Conservation (phyloP, 768 basidiomycete genomes). For the Amanita inopinata region DNA sequence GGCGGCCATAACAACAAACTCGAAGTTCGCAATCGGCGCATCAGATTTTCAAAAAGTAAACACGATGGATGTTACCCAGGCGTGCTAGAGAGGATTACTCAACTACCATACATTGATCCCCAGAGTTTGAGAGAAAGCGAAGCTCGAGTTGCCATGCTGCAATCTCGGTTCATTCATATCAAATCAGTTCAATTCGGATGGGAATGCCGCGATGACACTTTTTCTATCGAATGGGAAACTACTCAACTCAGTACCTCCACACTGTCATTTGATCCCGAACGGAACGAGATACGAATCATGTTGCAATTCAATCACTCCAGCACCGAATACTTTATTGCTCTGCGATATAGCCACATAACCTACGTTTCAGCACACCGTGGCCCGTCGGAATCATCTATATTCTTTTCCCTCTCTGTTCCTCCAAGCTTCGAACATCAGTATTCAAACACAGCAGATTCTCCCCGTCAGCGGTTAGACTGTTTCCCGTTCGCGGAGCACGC, state of each 20-base stretch:
- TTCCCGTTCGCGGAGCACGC: slow-evolving; percentile 33
- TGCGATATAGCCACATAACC: slow-evolving; percentile 34
- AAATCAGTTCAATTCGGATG: slow-evolving; percentile 46
- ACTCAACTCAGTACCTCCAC: slow-evolving; percentile 15
- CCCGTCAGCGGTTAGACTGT: slow-evolving; percentile 26
- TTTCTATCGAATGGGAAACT: slow-evolving; percentile 52
- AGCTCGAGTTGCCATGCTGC: slow-evolving; percentile 20
- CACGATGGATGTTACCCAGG: slow-evolving; percentile 19
- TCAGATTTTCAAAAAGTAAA: slow-evolving; percentile 24
- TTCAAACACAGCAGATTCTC: slow-evolving; percentile 14
- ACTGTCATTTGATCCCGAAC: slow-evolving; percentile 31
- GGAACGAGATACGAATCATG: slow-evolving; percentile 37
- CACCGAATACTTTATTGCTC: slow-evolving; percentile 26
- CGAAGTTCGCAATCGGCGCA: slow-evolving; percentile 20
- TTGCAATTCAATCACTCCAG: slow-evolving; percentile 13
- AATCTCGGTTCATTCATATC: slow-evolving; percentile 21
- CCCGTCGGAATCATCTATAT: slow-evolving; percentile 25
- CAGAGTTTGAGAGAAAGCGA: slow-evolving; percentile 23
- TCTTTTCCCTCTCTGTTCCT: slow-evolving; percentile 32
- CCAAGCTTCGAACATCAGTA: slow-evolving; percentile 27
- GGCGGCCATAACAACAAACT: slow-evolving; percentile 20
- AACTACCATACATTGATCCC: slow-evolving; percentile 34
- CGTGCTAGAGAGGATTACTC: slow-evolving; percentile 27
- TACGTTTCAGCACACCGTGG: slow-evolving; percentile 27
- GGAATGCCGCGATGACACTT: slow-evolving; percentile 47